Conservation (phyloP, 257 asterid species). For the Mitragyna speciosa region DNA sequence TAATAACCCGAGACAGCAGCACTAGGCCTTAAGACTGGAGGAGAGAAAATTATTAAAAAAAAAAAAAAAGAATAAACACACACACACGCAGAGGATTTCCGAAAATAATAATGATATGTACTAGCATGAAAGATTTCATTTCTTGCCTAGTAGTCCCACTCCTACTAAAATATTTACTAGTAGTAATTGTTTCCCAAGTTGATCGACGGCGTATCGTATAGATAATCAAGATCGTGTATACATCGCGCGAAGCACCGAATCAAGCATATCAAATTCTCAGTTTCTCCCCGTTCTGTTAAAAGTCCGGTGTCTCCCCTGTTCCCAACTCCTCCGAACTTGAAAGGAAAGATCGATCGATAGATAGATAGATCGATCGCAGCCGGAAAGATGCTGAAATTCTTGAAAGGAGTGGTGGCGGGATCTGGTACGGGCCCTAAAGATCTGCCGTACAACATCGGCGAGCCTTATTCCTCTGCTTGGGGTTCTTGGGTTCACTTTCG, state of each 20-base stretch:
- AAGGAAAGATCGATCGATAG: background rate
- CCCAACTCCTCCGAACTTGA: background rate
- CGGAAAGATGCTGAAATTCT: slow-evolving; percentile 67
- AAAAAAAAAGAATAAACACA: too few species aligned
- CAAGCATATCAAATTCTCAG: background rate
- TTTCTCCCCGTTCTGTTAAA: background rate
- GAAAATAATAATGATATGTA: too few species aligned
- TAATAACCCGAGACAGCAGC: too few species aligned
- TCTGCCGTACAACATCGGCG: slow-evolving; percentile 95
- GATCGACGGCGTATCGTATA: background rate
- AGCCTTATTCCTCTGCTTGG: slow-evolving; percentile 96
- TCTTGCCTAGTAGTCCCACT: too few species aligned
- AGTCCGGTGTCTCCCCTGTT: background rate
- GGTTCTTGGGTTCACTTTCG: slow-evolving; percentile 97
- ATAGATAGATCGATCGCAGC: background rate
- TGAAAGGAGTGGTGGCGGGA: slow-evolving; percentile 95
- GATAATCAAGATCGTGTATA: background rate
- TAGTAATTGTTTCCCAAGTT: background rate
- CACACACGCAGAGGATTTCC: too few species aligned
- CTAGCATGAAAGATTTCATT: background rate
- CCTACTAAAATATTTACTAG: too few species aligned
- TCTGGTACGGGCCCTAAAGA: slow-evolving; percentile 91
- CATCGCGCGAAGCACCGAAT: slow-evolving; percentile 15
- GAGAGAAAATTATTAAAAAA: too few species aligned
- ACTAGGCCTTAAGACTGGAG: too few species aligned